Conservation (phyloP, 164 flowering plant genomes). For the Sextonia rubra region DNA sequence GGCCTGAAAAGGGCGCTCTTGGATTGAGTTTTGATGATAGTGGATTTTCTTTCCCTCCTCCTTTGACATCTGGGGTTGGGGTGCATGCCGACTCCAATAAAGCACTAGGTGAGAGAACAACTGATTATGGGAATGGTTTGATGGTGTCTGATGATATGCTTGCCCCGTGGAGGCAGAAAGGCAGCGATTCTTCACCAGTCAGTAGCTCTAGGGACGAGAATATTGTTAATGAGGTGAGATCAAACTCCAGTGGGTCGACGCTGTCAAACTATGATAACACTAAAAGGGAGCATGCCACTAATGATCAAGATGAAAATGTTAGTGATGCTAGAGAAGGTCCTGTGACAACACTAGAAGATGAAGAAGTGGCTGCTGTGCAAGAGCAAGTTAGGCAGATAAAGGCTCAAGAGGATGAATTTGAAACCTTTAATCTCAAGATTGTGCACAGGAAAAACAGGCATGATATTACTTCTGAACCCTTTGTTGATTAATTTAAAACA, state of each 20-base stretch:
- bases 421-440: constrained; percentile 88
- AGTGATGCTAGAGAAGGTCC: constrained; percentile 56
- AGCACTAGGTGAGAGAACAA: constrained; percentile 39
- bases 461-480: constrained; percentile 10
- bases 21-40: constrained; percentile 41
- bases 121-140: constrained; percentile 37
- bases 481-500: neutral
- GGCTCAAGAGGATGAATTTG: constrained; percentile 97
- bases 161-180: constrained; percentile 66
- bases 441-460: constrained; percentile 98
- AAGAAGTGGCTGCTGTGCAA: constrained; percentile 92
- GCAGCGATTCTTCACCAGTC: constrained; percentile 66
- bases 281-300: constrained; percentile 43
- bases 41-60: constrained; percentile 79
- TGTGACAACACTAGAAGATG: constrained; percentile 75
- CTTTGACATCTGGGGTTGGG: constrained; percentile 43
- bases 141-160: constrained; percentile 56
- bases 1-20: constrained; percentile 35
- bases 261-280: constrained; percentile 53
- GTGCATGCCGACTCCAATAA: constrained; percentile 45
- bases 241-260: constrained; percentile 64
- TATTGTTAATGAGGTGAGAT: constrained; percentile 38
- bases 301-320: constrained; percentile 45
- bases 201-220: constrained; percentile 63
- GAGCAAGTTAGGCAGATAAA: constrained; percentile 96